phyloP scores from a whole-genome alignment of 2,329 filamentous ascomycete species.

The Aspergillus sergii region DNA sequence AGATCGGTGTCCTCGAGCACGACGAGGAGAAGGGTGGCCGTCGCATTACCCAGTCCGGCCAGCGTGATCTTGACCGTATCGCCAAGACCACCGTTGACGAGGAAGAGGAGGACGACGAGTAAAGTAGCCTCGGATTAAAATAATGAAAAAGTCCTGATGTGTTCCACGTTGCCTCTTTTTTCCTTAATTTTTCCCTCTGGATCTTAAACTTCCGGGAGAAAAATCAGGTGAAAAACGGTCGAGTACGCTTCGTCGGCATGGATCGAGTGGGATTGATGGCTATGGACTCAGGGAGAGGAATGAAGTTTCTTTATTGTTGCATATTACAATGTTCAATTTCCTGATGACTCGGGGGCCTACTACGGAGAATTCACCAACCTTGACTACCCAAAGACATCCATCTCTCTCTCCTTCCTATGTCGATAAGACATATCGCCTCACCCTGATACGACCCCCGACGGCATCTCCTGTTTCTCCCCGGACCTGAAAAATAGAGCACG shows the following conservation, averaged over 20 bases:
- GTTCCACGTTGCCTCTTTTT: slow-evolving; percentile 13
- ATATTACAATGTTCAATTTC: slow-evolving; percentile 20
- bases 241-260: slow-evolving; percentile 10
- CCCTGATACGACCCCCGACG: background rate
- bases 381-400: background rate
- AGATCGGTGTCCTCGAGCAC: slow-evolving; percentile 97
- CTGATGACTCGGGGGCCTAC: slow-evolving; percentile 16
- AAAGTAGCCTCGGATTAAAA: slow-evolving; percentile 37
- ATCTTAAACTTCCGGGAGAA: slow-evolving; percentile 1
- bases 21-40: slow-evolving; percentile 99
- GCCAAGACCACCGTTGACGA: slow-evolving; percentile 69
- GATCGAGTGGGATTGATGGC: slow-evolving; percentile 10
- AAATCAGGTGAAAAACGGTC: slow-evolving; percentile 8
- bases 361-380: slow-evolving; percentile 4
- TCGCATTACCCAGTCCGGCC: slow-evolving; percentile 95
- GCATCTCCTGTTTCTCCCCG: background rate
- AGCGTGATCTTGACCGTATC: slow-evolving; percentile 98
- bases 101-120: slow-evolving; percentile 49
- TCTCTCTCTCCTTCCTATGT: background rate
- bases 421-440: background rate
- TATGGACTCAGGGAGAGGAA: slow-evolving; percentile 19
- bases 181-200: slow-evolving; percentile 5
- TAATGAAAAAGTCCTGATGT: slow-evolving; percentile 31
- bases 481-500: background rate
- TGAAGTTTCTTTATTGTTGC: slow-evolving; percentile 27